These are phyloP conservation scores for Delitschia confertaspora DNA, from an alignment of 495 filamentous ascomycete genomes.

Conservation along the genomic window DNA sequence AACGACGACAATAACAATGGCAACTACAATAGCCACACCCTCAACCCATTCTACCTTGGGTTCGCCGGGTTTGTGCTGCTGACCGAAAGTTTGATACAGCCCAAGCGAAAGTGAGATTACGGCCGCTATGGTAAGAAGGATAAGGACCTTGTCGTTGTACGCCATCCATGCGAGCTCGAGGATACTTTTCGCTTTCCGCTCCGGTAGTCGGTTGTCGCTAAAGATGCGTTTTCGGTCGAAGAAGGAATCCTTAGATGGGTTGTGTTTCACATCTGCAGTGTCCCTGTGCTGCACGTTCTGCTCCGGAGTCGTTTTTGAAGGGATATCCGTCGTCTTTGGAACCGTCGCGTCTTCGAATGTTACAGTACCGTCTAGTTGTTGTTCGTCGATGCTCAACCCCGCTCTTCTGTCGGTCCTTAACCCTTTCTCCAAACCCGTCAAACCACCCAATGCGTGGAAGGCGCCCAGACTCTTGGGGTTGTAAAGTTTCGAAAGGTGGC, in stretches of 20 bases:
- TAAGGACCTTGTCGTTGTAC: conserved; percentile 74
- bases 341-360: conserved; percentile 57
- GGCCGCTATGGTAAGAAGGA: conserved; percentile 69
- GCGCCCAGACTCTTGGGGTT: conserved; percentile 75
- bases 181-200: conserved; percentile 62
- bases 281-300: conserved; percentile 26
- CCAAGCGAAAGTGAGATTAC: conserved; percentile 77
- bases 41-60: conserved; percentile 40
- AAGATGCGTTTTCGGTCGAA: conserved; percentile 61
- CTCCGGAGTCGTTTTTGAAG: conserved; percentile 3
- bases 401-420: conserved; percentile 56
- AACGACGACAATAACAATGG: conserved; percentile 38
- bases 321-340: background rate
- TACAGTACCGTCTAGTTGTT: conserved; percentile 51
- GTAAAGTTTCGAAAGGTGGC: conserved; percentile 67
- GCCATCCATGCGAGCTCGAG: conserved; percentile 71
- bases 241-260: conserved; percentile 38
- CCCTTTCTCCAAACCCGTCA: conserved; percentile 67
- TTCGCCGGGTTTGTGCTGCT: conserved; percentile 26
- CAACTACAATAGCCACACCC: conserved; percentile 43
- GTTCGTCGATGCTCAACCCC: conserved; percentile 72
- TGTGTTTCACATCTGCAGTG: conserved; percentile 27
- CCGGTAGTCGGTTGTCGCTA: conserved; percentile 60
- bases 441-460: conserved; percentile 69
- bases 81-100: conserved; percentile 53